Evolutionary conservation across 2,329 filamentous ascomycete genomes (phyloP).

Genomic region (Penicillium vulpinum): DNA sequence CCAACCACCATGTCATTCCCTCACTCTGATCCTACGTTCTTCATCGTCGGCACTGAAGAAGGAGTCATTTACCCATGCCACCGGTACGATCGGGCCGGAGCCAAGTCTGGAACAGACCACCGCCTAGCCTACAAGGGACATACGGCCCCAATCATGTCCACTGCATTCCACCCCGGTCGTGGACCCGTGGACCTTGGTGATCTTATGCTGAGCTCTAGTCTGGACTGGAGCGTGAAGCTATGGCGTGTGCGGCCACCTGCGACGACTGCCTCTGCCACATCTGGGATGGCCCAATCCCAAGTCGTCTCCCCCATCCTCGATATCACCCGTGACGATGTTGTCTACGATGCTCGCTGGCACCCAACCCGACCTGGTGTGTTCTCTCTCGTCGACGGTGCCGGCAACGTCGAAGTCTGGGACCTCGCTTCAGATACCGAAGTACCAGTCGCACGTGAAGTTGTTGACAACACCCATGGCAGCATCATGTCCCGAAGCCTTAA

Average conservation of each 20-base stretch:
- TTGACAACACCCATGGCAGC: conserved; percentile 60
- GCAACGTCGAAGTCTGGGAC: conserved; percentile 92
- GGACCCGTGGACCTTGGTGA: conserved; percentile 94
- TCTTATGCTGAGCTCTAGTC: conserved; percentile 82
- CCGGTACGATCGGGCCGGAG: conserved; percentile 92
- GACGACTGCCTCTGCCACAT: conserved; percentile 41
- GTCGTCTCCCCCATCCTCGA: conserved; percentile 76
- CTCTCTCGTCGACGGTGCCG: conserved; percentile 88
- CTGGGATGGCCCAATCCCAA: conserved; percentile 45
- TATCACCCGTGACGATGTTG: conserved; percentile 89
- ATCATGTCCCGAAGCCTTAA: conserved; percentile 85
- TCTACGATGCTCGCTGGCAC: conserved; percentile 95
- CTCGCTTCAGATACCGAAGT: conserved; percentile 90
- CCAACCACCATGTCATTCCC: conserved; percentile 95
- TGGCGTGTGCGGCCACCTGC: conserved; percentile 76
- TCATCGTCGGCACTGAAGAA: conserved; percentile 95
- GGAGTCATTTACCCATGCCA: conserved; percentile 96
- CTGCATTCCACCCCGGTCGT: conserved; percentile 90
- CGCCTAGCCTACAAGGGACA: conserved; percentile 87
- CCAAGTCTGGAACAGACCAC: conserved; percentile 91
- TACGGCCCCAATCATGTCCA: conserved; percentile 90
- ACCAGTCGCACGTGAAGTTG: conserved; percentile 65
- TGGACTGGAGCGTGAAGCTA: conserved; percentile 96
- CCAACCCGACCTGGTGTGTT: conserved; percentile 93
- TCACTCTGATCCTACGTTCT: conserved; percentile 92